Evolutionary conservation across 1,284 basidiomycete species (phyloP).

Genomic region (Meira nashicola): DNA sequence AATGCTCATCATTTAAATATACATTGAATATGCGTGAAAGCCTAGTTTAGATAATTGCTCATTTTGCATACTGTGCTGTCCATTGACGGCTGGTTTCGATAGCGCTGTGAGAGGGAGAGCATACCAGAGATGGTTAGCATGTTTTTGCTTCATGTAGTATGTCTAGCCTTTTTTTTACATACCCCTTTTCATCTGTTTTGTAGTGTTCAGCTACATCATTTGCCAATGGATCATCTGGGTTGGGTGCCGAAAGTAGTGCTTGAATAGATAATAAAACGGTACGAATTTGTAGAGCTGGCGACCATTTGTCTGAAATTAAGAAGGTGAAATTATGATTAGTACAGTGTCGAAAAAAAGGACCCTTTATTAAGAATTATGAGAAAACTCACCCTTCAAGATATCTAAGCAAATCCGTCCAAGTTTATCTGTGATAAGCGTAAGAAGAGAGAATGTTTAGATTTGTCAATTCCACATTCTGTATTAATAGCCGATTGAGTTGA

Average conservation of each 20-base stretch:
- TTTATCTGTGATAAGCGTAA: constrained; percentile 65
- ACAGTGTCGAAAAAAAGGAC: background rate
- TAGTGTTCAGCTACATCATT: constrained; percentile 88
- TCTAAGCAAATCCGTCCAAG: constrained; percentile 96
- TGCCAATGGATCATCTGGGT: constrained; percentile 99
- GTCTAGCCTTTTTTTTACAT: constrained; percentile 55
- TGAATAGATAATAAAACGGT: constrained; percentile 95
- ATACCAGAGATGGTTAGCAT: background rate
- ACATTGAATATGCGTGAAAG: too few species aligned
- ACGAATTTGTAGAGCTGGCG: constrained; percentile 92
- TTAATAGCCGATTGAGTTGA: background rate
- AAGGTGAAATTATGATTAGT: background rate
- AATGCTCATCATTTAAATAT: too few species aligned
- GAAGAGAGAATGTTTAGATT: background rate
- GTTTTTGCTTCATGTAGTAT: background rate
- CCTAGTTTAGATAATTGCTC: background rate
- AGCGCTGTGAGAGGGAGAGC: constrained; percentile 22
- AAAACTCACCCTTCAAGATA: constrained; percentile 77
- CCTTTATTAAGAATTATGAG: background rate
- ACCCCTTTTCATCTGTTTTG: constrained; percentile 92
- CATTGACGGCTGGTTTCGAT: constrained; percentile 48
- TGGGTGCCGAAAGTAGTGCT: constrained; percentile 88
- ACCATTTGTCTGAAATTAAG: constrained; percentile 80
- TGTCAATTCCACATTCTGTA: background rate
- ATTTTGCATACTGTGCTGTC: constrained; percentile 41